These are phyloP conservation scores for Blastobotrys illinoisensis DNA, from an alignment of 1,139 yeast species.

Conservation along the genomic window DNA sequence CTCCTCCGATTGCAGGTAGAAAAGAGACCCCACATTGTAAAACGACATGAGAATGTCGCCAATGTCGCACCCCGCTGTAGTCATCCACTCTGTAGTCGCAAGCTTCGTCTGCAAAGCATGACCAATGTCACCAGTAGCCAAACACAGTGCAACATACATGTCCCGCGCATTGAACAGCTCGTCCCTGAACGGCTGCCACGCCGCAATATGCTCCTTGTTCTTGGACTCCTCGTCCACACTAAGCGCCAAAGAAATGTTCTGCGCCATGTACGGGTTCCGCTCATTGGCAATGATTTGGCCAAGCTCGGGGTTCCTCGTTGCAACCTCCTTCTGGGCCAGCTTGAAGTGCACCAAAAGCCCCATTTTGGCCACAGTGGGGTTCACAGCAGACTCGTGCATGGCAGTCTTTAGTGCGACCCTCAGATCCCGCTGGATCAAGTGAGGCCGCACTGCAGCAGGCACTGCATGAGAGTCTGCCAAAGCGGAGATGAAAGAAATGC, in stretches of 20 bases:
- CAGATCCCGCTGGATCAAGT: constrained; percentile 64
- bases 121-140: constrained; percentile 60
- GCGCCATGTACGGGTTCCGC: constrained; percentile 12
- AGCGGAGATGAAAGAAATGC: constrained; percentile 52
- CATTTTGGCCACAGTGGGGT: constrained; percentile 52
- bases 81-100: constrained; percentile 69
- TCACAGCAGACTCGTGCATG: constrained; percentile 44
- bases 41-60: constrained; percentile 58
- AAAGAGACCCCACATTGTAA: constrained; percentile 66
- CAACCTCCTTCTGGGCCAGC: constrained; percentile 59
- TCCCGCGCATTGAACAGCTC: constrained; percentile 74
- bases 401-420: constrained; percentile 64
- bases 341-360: constrained; percentile 58
- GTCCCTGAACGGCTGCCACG: constrained; percentile 68
- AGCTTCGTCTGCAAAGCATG: constrained; percentile 60
- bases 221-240: constrained; percentile 1
- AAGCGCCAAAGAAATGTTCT: constrained; percentile 4
- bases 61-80: constrained; percentile 61
- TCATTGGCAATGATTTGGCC: constrained; percentile 21
- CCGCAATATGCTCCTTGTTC: constrained; percentile 16
- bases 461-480: constrained; percentile 40
- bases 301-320: constrained; percentile 30
- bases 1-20: constrained; percentile 66
- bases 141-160: constrained; percentile 58
- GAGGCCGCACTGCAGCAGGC: constrained; percentile 39